Evolutionary conservation across 164 flowering plant species (phyloP), one percentile per base, ranked within the genome.

Genomic region (Magnolia kwangsiensis): DNA sequence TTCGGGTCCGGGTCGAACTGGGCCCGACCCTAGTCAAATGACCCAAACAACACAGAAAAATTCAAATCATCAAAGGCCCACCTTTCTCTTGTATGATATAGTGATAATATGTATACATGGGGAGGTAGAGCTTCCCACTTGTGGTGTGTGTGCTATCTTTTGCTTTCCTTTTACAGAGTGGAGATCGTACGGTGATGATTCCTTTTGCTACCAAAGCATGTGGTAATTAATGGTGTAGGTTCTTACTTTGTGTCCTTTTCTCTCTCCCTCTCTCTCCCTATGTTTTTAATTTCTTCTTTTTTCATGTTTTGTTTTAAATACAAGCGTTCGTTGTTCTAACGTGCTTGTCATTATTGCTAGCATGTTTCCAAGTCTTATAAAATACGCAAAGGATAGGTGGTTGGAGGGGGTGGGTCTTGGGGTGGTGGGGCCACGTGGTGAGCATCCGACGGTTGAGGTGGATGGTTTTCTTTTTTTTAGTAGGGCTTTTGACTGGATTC

Each of bases 341-440:
- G 50, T 27, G 71, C 45, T 0, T 68, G 20, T 13, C 50, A 68
- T 68, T 68, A 68, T 68, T 16, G 4, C 51, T 18, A 31, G 50
- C 71, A 37, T 68, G 71, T 31, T 68, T 31, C 20, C n/a, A 24
- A 13, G 69, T 8, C 51, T 68, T 29, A 31, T 50, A 29, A 2
- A 67, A 29, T 8, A 67, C 67, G 67, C 67, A 64, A 64, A 20
- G 69, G 29, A 13, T 18, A 16, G 65, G 45, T 13, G 68, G 10
- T 65, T 23, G 68, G 29, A 13, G 68, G 45, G 21, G 65, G 8
- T 63, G 65, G 45, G 16, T 29, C 10, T 24, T 23, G 68, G 19
- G 50, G 49, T 29, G 50, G 71, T 68, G 71, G 71, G 71, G n/a
- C 71, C 71, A 68, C 50, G 51, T 31, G 71, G 71, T 37, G 7